Evolutionary conservation across 495 filamentous ascomycete species (phyloP).

Genomic region (Polyplosphaeria fusca): DNA sequence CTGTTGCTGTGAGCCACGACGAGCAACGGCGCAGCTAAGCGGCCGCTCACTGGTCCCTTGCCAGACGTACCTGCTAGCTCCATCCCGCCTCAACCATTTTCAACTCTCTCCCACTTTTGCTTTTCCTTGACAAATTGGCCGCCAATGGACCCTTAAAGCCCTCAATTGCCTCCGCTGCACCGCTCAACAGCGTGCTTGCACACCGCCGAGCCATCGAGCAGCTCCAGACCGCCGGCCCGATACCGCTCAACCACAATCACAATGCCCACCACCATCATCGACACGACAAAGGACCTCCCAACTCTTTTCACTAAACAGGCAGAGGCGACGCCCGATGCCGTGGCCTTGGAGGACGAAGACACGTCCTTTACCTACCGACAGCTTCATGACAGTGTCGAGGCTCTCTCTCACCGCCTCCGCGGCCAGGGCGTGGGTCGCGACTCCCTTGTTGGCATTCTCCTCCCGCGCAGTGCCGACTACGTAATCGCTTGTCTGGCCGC

Average conservation of each 20-base stretch:
- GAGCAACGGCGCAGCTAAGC: neutral
- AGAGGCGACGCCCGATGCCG: conserved; percentile 53
- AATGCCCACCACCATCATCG: conserved; percentile 48
- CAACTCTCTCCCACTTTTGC: neutral
- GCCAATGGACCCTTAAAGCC: neutral
- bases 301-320: conserved; percentile 59
- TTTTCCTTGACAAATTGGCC: neutral
- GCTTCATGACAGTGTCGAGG: conserved; percentile 56
- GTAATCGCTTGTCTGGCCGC: conserved; percentile 67
- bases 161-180: neutral
- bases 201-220: neutral
- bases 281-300: conserved; percentile 60
- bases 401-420: conserved; percentile 54
- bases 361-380: conserved; percentile 58
- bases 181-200: neutral
- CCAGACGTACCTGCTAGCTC: neutral
- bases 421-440: conserved; percentile 59
- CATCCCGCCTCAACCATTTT: neutral
- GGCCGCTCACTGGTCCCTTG: neutral
- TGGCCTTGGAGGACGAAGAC: conserved; percentile 60
- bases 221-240: neutral
- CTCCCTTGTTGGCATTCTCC: conserved; percentile 60
- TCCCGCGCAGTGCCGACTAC: conserved; percentile 65
- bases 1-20: neutral
- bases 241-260: neutral